Evolutionary conservation across 768 basidiomycete genomes (phyloP), one percentile per base, ranked within the genome.

Genomic region (Amanita phalloides): DNA sequence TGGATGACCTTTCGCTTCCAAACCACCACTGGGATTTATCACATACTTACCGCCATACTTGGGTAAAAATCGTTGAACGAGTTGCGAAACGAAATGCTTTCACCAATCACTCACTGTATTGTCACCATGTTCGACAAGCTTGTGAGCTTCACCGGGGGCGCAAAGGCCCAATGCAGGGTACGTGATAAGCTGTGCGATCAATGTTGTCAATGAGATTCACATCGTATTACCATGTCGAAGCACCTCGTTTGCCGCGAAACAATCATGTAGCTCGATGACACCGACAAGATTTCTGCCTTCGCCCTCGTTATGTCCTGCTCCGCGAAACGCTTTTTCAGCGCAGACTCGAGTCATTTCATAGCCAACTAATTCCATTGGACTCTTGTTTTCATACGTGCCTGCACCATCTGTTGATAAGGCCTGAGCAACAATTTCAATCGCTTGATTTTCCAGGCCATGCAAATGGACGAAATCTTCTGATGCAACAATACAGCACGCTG

Each of bases 1-100:
- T 2, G 90, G 89, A 60, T 91, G 87, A 2, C 90, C 90, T 61
- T 90, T 92, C n/a, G 87, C 86, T 61, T 92, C 86, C 13, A 92
- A 73, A 0, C 90, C 90, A 23, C 90, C 90, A 47, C 83, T 86
- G 0, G 90, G 86, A 57, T 92, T 91, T 33, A 92, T 68, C 14
- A 92, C 86, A 46, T 78, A 92, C 65, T 88, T 87, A 4, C 90
- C 89, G 17, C 86, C 89, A 53, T 88, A 89, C 84, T 87, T 49
- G 17, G 13, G 47, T 28, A 25, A 23, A 30, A 10, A 39, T 33
- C 6, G 11, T 48, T 30, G 41, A 43, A 21, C 10, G 25, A 20
- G 33, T 8, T 10, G 21, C 44, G 13, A 33, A n/a, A 14, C 13
- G 8, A 7, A n/a, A 32, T 10, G 6, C 42, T 1, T 13, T n/a